Evolutionary conservation across 805 yeast genomes (phyloP).

Genomic region (Priceomyces carsonii): DNA sequence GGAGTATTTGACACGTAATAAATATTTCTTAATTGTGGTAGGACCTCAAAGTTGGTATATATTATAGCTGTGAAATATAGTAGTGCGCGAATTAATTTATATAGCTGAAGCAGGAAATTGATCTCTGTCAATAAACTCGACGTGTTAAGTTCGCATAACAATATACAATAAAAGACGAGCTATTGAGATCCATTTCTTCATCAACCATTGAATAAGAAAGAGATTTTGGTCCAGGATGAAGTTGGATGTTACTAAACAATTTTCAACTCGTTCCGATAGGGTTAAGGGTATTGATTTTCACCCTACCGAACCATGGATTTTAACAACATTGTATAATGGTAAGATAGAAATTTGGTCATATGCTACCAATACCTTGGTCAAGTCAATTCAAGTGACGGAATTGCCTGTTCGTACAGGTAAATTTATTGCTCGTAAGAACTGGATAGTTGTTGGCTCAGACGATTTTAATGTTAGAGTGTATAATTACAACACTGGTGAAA

Average conservation of each 20-base stretch:
- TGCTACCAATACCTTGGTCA: conserved; percentile 80
- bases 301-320: conserved; percentile 96
- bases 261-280: conserved; percentile 90
- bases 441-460: conserved; percentile 96
- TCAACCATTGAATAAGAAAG: neutral
- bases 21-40: too few relatives aligned
- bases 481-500: conserved; percentile 95
- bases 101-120: conserved; percentile 1
- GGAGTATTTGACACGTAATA: too few relatives aligned
- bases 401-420: conserved; percentile 95
- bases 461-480: conserved; percentile 92
- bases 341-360: conserved; percentile 92
- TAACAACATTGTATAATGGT: conserved; percentile 89
- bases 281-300: conserved; percentile 98
- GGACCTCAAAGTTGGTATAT: too few relatives aligned
- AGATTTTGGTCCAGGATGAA: conserved; percentile 24
- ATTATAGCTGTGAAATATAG: conserved; percentile 2
- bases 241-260: conserved; percentile 64
- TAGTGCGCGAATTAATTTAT: conserved; percentile 1
- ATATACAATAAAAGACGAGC: too few relatives aligned
- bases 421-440: conserved; percentile 92
- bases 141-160: too few relatives aligned
- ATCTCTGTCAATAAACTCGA: too few relatives aligned
- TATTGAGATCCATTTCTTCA: too few relatives aligned
- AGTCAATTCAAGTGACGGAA: conserved; percentile 91